These are phyloP conservation scores for Pichia sp. DNA, from an alignment of 1,139 yeast genomes.

Conservation along the genomic window DNA sequence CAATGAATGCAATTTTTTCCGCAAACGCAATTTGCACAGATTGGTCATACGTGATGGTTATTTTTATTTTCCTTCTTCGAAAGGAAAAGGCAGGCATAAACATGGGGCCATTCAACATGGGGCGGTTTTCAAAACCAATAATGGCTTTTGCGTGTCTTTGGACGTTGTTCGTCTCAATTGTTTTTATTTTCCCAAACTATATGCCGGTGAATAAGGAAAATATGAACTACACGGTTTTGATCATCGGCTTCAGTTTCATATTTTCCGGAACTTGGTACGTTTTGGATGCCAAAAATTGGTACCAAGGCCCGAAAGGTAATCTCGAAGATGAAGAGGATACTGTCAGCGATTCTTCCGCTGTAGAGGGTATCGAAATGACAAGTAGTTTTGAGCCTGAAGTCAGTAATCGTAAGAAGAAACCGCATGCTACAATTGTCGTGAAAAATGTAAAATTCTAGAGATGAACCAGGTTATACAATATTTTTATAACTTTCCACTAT, in stretches of 20 bases:
- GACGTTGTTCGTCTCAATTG: slow-evolving; percentile 44
- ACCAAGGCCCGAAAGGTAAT: slow-evolving; percentile 31
- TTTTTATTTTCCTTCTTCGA: slow-evolving; percentile 37
- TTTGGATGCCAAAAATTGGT: slow-evolving; percentile 33
- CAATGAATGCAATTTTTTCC: slow-evolving; percentile 46
- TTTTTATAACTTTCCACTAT: not conserved
- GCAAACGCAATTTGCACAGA: slow-evolving; percentile 46
- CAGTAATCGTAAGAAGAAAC: not conserved
- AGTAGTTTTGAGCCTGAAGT: not conserved
- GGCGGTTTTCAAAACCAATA: slow-evolving; percentile 31
- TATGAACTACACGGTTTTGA: slow-evolving; percentile 49
- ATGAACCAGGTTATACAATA: not conserved
- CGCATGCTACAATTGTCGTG: not conserved
- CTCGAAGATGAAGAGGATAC: slow-evolving; percentile 25
- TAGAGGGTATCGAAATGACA: not conserved
- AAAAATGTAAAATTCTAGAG: not conserved
- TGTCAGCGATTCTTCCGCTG: not conserved
- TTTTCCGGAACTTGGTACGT: slow-evolving; percentile 33
- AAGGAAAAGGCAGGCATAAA: slow-evolving; percentile 37
- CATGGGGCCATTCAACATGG: slow-evolving; percentile 39
- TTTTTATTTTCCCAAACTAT: slow-evolving; percentile 45
- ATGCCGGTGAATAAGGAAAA: slow-evolving; percentile 51
- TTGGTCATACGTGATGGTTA: slow-evolving; percentile 37
- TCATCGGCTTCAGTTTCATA: slow-evolving; percentile 33
- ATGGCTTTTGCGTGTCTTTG: slow-evolving; percentile 36